Evolutionary conservation across 1,139 yeast genomes (phyloP), one percentile per base, ranked within the genome.

Genomic region (Yamadazyma atlantica): DNA sequence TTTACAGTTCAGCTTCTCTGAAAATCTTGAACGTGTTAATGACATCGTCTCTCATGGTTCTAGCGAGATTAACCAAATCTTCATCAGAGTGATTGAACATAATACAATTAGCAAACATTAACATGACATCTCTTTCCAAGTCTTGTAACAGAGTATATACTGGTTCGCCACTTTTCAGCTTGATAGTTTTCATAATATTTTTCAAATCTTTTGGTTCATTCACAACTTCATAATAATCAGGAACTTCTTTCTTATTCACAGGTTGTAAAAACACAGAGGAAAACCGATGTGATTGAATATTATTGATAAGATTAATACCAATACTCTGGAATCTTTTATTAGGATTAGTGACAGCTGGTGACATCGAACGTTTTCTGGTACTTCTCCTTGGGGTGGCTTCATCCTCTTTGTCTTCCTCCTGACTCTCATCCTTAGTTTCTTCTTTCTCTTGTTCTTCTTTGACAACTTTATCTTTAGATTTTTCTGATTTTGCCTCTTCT

Each of bases 51-150:
- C 73, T 75, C 92, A 85, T 85, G 45, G 80, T 85, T 43, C 75
- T 65, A 1, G 89, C 78, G 69, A 86, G 74, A 30, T 63, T 61
- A 19, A 77, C 78, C 50, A 83, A 71, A 41, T 82, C 87, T 27
- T 81, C 77, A 46, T 76, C 81, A 46, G 78, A 73, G 43, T 78
- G 76, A 57, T 85, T 86, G 59, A 82, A 85, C 94, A 86, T 85
- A 12, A 85, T 75, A 25, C 92, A 86, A 57, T 86, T 86, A 36
- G 92, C 85, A 63, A 83, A 84, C 94, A 86, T 85, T 38, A 82
- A 64, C 67, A 82, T 75, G 29, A 86, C 65, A 44, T 83, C 87
- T 39, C 85, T 66, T 50, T 85, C 89, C 19, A 86, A 62, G 40
- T 82, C 80, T 36, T 73, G 69, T 30, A 85, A 74, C 47, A 72